Percentiles rank a stretch among this genome's conserved stretches.
Evolutionary conservation across 2,329 filamentous ascomycete species (phyloP).

Genomic region (Clarireedia homoeocarpa): DNA sequence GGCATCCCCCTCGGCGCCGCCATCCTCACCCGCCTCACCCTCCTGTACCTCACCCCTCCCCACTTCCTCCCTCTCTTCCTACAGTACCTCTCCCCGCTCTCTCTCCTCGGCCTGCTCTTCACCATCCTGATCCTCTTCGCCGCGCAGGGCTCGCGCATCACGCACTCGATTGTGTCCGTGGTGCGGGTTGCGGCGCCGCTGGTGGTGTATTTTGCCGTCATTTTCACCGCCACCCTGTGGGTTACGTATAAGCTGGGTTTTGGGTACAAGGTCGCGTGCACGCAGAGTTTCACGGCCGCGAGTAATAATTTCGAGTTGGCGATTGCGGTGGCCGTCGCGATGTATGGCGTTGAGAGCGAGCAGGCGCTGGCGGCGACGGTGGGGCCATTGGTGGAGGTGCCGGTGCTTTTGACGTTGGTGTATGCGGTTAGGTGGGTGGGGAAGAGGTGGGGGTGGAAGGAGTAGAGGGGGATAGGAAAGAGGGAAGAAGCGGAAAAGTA

Average conservation of each 20-base stretch:
- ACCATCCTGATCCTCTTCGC: constrained; percentile 84
- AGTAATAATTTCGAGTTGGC: constrained; percentile 93
- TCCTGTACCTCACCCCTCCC: constrained; percentile 47
- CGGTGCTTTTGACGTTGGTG: constrained; percentile 68
- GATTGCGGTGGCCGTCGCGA: constrained; percentile 79
- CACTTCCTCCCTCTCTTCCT: constrained; percentile 67
- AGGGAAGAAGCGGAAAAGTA: neutral
- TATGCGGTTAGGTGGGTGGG: constrained; percentile 60
- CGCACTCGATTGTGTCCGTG: constrained; percentile 77
- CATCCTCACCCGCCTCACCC: constrained; percentile 60
- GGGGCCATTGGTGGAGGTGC: constrained; percentile 79
- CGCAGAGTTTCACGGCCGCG: constrained; percentile 81
- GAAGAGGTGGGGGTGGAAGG: constrained; percentile 34
- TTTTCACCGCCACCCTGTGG: constrained; percentile 64
- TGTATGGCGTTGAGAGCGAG: constrained; percentile 69
- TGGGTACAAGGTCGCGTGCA: constrained; percentile 60
- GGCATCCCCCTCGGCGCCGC: constrained; percentile 78
- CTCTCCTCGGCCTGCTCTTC: constrained; percentile 75
- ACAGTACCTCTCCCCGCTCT: constrained; percentile 62
- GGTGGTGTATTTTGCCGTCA: constrained; percentile 68
- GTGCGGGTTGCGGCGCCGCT: constrained; percentile 74
- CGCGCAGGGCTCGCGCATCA: constrained; percentile 67
- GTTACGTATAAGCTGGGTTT: constrained; percentile 61
- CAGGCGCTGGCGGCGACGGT: constrained; percentile 79
- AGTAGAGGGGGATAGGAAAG: constrained; percentile 11